Evolutionary conservation across 2,329 filamentous ascomycete species (phyloP).

Genomic region (Botryotinia calthae): DNA sequence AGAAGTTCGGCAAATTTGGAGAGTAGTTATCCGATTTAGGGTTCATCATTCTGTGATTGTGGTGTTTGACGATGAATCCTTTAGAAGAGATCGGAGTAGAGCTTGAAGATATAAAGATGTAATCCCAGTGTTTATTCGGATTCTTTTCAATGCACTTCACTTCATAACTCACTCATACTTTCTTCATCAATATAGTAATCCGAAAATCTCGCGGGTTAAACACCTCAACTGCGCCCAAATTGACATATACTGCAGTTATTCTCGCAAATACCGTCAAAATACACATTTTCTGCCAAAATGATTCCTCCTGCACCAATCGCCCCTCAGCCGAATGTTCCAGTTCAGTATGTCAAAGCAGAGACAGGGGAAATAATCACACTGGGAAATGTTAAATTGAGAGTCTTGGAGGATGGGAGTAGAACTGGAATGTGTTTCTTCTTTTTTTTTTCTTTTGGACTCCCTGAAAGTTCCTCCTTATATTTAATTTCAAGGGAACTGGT

Average conservation of each 20-base stretch:
- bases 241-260: background rate
- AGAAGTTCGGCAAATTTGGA: background rate
- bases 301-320: background rate
- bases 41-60: background rate
- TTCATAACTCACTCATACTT: background rate
- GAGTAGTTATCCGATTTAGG: background rate
- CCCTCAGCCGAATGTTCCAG: background rate
- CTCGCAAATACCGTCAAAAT: background rate
- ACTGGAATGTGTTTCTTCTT: background rate
- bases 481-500: accelerated
- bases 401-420: slow-evolving; percentile 6
- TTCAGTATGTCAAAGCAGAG: background rate
- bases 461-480: accelerated
- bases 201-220: accelerated
- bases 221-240: accelerated
- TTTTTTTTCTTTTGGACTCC: background rate
- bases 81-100: background rate
- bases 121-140: background rate
- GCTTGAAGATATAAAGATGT: background rate
- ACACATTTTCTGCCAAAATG: background rate
- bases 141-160: background rate
- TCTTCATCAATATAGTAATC: too few species aligned
- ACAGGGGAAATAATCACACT: background rate
- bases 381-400: background rate
- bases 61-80: background rate